phyloP scores from a whole-genome alignment of 345 rosid species.

The Hibiscus mutabilis region DNA sequence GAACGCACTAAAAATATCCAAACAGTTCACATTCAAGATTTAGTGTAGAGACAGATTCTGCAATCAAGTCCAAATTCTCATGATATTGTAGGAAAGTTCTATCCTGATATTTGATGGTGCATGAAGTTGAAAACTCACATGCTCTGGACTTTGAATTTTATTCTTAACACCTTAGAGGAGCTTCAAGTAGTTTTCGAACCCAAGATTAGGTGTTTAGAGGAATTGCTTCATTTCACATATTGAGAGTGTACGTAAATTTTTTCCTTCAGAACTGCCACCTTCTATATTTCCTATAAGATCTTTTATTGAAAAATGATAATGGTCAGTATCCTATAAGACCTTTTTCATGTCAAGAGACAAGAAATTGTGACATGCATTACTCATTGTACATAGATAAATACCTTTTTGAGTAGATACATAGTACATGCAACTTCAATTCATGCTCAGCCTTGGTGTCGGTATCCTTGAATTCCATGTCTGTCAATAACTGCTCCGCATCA shows the following conservation, averaged over 20 bases:
- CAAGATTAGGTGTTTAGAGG: background rate
- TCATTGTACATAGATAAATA: conserved; percentile 15
- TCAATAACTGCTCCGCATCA: conserved; percentile 87
- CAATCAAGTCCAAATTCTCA: conserved; percentile 2
- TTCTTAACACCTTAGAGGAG: background rate
- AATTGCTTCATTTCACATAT: background rate
- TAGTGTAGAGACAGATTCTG: background rate
- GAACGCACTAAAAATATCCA: background rate
- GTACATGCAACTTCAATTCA: conserved; percentile 71
- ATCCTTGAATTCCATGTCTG: conserved; percentile 92
- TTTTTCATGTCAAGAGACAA: conserved; percentile 5
- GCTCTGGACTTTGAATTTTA: background rate
- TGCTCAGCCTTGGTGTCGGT: conserved; percentile 68
- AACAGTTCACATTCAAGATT: background rate
- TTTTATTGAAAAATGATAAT: background rate
- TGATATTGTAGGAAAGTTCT: background rate
- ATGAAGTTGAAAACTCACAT: background rate
- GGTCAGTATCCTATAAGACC: background rate
- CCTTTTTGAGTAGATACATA: conserved; percentile 80
- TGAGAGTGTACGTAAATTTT: background rate
- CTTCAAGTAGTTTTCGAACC: background rate
- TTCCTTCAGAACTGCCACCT: background rate
- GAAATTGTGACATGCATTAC: background rate
- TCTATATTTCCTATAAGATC: background rate
- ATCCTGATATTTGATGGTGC: background rate